Conservation (phyloP, 1,139 yeast species). For the Blastobotrys indianensis region DNA sequence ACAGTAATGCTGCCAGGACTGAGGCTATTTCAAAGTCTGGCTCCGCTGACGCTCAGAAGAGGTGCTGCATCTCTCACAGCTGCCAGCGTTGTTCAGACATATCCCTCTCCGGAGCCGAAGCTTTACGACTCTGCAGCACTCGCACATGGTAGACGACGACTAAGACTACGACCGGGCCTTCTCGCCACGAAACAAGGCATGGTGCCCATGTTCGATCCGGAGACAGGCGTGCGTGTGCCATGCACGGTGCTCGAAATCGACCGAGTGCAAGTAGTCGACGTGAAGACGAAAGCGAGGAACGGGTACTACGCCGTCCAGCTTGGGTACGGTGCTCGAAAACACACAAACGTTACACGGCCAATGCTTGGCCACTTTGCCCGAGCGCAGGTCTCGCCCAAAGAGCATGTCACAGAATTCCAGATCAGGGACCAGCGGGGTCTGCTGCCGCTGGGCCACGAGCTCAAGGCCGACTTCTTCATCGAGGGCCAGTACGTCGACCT, state of each 20-base stretch:
- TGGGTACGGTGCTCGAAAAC: conserved; percentile 72
- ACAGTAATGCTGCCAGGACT: too few relatives aligned
- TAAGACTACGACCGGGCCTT: conserved; percentile 75
- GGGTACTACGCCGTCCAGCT: conserved; percentile 85
- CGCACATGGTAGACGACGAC: conserved; percentile 49
- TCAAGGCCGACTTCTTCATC: conserved; percentile 78
- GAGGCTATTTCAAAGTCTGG: neutral
- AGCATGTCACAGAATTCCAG: conserved; percentile 67
- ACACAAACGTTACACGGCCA: conserved; percentile 56
- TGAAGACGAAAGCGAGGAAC: conserved; percentile 59
- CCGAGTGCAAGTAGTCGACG: conserved; percentile 76
- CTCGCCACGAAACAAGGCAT: conserved; percentile 82
- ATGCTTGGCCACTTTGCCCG: conserved; percentile 73
- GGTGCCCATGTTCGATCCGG: conserved; percentile 68
- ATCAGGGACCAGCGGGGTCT: conserved; percentile 61
- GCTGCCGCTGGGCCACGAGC: conserved; percentile 69
- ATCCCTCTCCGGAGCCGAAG: conserved; percentile 29
- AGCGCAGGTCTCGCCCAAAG: conserved; percentile 83
- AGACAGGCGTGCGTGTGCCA: conserved; percentile 62
- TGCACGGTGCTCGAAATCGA: conserved; percentile 80
- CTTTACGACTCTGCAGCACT: conserved; percentile 35
- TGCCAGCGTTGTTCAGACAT: conserved; percentile 29
- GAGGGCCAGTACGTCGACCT: conserved; percentile 82
- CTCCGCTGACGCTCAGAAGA: conserved; percentile 6
- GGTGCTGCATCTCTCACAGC: conserved; percentile 32